phyloP scores from a whole-genome alignment of 2,329 filamentous ascomycete species.

The Rhynchosporium graminicola region DNA sequence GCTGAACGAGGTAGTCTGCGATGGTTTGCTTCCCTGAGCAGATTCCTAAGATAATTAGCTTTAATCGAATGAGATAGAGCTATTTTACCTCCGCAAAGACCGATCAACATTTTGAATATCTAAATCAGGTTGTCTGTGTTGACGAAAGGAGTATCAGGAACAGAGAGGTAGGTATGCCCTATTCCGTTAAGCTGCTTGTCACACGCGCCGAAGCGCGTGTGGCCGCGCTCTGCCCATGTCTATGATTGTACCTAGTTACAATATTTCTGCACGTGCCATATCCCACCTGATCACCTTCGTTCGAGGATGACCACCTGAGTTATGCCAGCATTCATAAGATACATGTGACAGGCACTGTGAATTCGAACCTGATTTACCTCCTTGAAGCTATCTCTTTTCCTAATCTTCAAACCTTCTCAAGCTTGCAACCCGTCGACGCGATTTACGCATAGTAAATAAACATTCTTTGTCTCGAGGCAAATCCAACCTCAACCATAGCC shows the following conservation, averaged over 20 bases:
- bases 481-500: background rate
- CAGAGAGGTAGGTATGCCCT: too few relatives aligned
- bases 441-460: background rate
- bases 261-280: background rate
- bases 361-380: background rate
- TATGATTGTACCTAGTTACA: too few relatives aligned
- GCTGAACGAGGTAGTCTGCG: conserved; percentile 80
- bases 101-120: conserved; percentile 64
- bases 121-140: too few relatives aligned
- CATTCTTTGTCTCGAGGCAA: background rate
- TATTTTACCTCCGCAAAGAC: conserved; percentile 68
- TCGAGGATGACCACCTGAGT: conserved; percentile 7
- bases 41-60: conserved; percentile 60
- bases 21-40: conserved; percentile 92
- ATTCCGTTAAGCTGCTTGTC: too few relatives aligned
- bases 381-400: background rate
- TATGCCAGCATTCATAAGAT: too few relatives aligned
- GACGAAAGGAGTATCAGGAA: background rate
- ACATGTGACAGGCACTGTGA: background rate
- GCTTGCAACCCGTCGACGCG: background rate
- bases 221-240: too few relatives aligned
- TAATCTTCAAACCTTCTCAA: background rate
- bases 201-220: too few relatives aligned
- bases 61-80: too few relatives aligned
- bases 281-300: background rate